These are phyloP conservation scores for Hyaloraphidium curvatum DNA, from an alignment of 192 early-diverging fungal species.

Conservation along the genomic window DNA sequence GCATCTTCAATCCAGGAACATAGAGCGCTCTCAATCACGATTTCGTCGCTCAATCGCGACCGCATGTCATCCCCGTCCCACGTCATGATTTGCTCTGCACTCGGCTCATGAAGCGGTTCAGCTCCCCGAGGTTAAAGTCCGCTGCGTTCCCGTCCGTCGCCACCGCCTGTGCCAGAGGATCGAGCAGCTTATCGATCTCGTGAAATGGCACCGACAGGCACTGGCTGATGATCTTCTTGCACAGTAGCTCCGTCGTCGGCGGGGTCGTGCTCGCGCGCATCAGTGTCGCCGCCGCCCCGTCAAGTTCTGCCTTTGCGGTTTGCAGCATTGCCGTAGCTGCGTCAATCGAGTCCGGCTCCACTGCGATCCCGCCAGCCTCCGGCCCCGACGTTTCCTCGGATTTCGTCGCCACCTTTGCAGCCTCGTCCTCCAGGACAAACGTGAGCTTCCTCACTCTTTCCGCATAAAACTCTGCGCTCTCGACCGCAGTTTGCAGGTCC, in stretches of 20 bases:
- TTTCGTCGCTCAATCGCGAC: too few relatives aligned
- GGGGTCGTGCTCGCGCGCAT: constrained; percentile 16
- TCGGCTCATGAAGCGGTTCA: too few relatives aligned
- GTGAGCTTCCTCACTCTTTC: constrained; percentile 11
- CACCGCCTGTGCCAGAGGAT: constrained; percentile 53
- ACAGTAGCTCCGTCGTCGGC: constrained; percentile 51
- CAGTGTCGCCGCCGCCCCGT: constrained; percentile 7
- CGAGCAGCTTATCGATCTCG: constrained; percentile 57
- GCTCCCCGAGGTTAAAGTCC: too few relatives aligned
- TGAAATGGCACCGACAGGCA: constrained; percentile 65
- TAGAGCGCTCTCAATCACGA: too few relatives aligned
- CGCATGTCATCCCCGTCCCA: too few relatives aligned
- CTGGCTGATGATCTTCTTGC: constrained; percentile 62
- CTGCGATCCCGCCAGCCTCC: too few relatives aligned
- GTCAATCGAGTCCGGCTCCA: too few relatives aligned
- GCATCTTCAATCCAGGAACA: too few relatives aligned
- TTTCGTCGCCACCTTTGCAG: neutral
- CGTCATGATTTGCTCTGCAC: too few relatives aligned
- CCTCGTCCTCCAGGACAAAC: constrained; percentile 8
- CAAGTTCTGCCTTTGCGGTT: constrained; percentile 1
- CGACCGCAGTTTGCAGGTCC: constrained; percentile 9
- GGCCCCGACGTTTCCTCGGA: neutral
- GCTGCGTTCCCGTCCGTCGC: constrained; percentile 59
- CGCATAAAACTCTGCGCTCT: constrained; percentile 10
- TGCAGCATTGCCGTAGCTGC: neutral